These are phyloP conservation scores for Irpex sp. DNA, from an alignment of 1,284 basidiomycete species.

Conservation along the genomic window DNA sequence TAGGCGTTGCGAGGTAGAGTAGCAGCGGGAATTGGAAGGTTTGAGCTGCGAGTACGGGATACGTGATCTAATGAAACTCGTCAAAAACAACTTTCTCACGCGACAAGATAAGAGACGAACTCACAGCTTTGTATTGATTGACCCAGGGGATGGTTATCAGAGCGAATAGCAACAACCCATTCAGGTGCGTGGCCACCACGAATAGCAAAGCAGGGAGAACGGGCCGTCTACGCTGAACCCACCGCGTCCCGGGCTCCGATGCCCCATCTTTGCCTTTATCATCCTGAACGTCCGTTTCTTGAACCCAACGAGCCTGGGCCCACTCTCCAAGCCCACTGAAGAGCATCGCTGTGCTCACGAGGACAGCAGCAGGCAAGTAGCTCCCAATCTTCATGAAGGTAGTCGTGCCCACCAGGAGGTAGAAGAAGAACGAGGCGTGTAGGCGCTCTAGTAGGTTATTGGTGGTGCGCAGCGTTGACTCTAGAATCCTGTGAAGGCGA, in stretches of 20 bases:
- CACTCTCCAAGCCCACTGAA: constrained; percentile 75
- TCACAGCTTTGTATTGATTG: constrained; percentile 35
- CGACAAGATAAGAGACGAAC: constrained; percentile 16
- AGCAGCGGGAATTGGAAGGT: constrained; percentile 17
- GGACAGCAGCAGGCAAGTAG: constrained; percentile 82
- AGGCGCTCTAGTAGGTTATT: constrained; percentile 93
- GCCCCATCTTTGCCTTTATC: constrained; percentile 7
- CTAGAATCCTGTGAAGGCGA: constrained; percentile 55
- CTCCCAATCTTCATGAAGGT: constrained; percentile 85
- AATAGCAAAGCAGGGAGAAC: constrained; percentile 49
- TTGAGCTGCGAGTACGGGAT: neutral
- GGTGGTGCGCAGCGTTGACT: constrained; percentile 83
- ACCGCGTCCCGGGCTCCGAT: constrained; percentile 17
- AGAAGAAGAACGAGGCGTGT: constrained; percentile 96
- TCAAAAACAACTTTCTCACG: neutral
- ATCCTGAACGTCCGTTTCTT: constrained; percentile 19
- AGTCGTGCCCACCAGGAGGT: constrained; percentile 74
- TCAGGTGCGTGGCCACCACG: constrained; percentile 50
- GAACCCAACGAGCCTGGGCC: constrained; percentile 62
- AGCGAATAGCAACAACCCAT: constrained; percentile 48
- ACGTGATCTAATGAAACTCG: neutral
- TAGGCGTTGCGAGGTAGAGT: constrained; percentile 13
- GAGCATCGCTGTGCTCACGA: constrained; percentile 81
- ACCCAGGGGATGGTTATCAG: constrained; percentile 41
- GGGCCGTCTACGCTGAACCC: constrained; percentile 39